Evolutionary conservation across 495 filamentous ascomycete genomes (phyloP).

Genomic region (Penicillium bovifimosum): DNA sequence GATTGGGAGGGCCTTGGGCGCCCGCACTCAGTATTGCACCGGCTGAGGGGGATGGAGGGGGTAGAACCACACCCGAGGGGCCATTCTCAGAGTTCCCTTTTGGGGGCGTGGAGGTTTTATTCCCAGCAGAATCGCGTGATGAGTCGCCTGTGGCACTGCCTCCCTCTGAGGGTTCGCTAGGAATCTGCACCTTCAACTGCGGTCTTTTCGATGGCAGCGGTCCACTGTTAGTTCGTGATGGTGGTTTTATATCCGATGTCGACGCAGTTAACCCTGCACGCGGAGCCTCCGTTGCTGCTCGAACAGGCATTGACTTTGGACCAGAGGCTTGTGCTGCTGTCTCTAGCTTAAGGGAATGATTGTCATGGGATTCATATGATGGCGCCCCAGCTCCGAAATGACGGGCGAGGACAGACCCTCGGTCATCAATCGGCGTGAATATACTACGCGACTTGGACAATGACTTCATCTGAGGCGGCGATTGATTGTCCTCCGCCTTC

Average conservation of each 20-base stretch:
- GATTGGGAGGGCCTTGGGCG: slow-evolving; percentile 88
- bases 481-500: slow-evolving; percentile 44
- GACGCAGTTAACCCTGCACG: slow-evolving; percentile 46
- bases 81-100: slow-evolving; percentile 52
- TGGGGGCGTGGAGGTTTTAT: slow-evolving; percentile 46
- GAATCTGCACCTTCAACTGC: slow-evolving; percentile 87
- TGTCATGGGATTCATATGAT: slow-evolving; percentile 37
- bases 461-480: slow-evolving; percentile 58
- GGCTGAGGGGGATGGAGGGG: slow-evolving; percentile 87
- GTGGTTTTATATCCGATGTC: slow-evolving; percentile 59
- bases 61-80: slow-evolving; percentile 69
- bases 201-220: slow-evolving; percentile 63
- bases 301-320: slow-evolving; percentile 33
- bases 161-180: slow-evolving; percentile 79
- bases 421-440: slow-evolving; percentile 94
- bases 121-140: slow-evolving; percentile 63
- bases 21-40: slow-evolving; percentile 84
- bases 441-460: slow-evolving; percentile 86
- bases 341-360: slow-evolving; percentile 38
- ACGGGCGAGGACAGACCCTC: slow-evolving; percentile 77
- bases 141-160: slow-evolving; percentile 72
- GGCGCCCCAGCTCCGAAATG: slow-evolving; percentile 64
- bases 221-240: slow-evolving; percentile 67
- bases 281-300: slow-evolving; percentile 38
- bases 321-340: slow-evolving; percentile 45